Evolutionary conservation across 2,329 filamentous ascomycete genomes (phyloP).

Genomic region (Dothideomycetes sp.): DNA sequence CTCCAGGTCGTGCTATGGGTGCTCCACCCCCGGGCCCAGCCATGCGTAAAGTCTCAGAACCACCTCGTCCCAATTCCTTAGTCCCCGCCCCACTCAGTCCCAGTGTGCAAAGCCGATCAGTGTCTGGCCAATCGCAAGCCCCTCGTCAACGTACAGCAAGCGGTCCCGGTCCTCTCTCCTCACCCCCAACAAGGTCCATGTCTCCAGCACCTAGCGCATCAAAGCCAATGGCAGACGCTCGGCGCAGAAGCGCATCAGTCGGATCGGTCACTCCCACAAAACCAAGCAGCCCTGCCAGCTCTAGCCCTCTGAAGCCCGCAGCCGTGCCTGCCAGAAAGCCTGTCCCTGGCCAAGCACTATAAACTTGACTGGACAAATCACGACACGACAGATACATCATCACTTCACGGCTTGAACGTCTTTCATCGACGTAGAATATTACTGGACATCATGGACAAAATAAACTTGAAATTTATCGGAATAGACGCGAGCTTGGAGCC

Average conservation of each 20-base stretch:
- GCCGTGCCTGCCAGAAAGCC: slow-evolving; percentile 32
- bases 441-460: no score
- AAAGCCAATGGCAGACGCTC: slow-evolving; percentile 1
- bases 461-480: no score
- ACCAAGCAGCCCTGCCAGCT: not conserved
- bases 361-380: slow-evolving; percentile 6
- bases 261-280: slow-evolving; percentile 1
- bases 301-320: slow-evolving; percentile 6
- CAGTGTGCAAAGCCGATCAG: not conserved
- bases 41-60: not conserved
- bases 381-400: not conserved
- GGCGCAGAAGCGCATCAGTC: slow-evolving; percentile 7
- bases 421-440: no score
- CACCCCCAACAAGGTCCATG: slow-evolving; percentile 1
- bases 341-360: slow-evolving; percentile 35
- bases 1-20: slow-evolving; percentile 21
- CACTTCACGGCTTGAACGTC: no score
- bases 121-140: not conserved
- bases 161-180: slow-evolving; percentile 1
- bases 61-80: slow-evolving; percentile 4
- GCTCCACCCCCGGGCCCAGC: slow-evolving; percentile 13
- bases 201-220: slow-evolving; percentile 1
- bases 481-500: not conserved
- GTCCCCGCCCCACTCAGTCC: slow-evolving; percentile 6
- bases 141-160: slow-evolving; percentile 6